Percentiles rank a stretch among this genome's conserved stretches.
phyloP scores from a whole-genome alignment of 352 stramenopile genomes.

The Phytophthora sojae region DNA sequence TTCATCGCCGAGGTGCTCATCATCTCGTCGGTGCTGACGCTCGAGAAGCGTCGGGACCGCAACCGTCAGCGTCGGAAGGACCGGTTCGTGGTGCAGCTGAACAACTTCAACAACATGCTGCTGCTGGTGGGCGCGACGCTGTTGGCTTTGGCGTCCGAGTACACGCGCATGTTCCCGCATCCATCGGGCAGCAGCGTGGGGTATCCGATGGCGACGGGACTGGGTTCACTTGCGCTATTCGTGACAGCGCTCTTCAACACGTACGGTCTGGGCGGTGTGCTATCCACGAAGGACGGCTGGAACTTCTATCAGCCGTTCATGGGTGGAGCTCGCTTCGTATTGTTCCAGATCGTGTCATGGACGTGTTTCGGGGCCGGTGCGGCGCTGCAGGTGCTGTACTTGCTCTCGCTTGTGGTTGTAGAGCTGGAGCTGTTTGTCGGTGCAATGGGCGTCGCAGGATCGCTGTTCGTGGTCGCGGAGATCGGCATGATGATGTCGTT shows the following conservation, averaged over 20 bases:
- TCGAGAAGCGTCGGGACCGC: slow-evolving; percentile 55
- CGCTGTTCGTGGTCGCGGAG: slow-evolving; percentile 71
- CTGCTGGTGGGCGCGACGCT: slow-evolving; percentile 73
- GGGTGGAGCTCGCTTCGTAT: slow-evolving; percentile 75
- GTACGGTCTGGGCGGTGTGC: slow-evolving; percentile 77
- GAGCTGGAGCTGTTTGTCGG: slow-evolving; percentile 85
- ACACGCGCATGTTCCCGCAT: slow-evolving; percentile 51
- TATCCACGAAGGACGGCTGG: slow-evolving; percentile 81
- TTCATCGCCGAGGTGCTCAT: slow-evolving; percentile 83
- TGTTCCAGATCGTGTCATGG: slow-evolving; percentile 83
- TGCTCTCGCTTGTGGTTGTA: slow-evolving; percentile 80
- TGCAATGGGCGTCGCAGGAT: slow-evolving; percentile 68
- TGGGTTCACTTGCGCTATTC: slow-evolving; percentile 74
- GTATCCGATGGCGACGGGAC: slow-evolving; percentile 63
- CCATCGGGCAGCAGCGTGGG: slow-evolving; percentile 40
- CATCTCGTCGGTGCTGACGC: slow-evolving; percentile 78
- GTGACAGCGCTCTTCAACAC: slow-evolving; percentile 86
- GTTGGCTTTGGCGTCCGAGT: slow-evolving; percentile 68
- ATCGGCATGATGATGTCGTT: slow-evolving; percentile 88
- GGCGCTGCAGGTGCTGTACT: slow-evolving; percentile 75
- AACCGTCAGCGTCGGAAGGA: slow-evolving; percentile 45
- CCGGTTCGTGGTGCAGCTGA: slow-evolving; percentile 73
- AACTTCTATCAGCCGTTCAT: slow-evolving; percentile 88
- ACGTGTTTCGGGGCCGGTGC: slow-evolving; percentile 76
- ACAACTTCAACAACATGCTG: slow-evolving; percentile 91